Conservation (phyloP, 1,139 yeast species). For the Kodamaea suecica region DNA sequence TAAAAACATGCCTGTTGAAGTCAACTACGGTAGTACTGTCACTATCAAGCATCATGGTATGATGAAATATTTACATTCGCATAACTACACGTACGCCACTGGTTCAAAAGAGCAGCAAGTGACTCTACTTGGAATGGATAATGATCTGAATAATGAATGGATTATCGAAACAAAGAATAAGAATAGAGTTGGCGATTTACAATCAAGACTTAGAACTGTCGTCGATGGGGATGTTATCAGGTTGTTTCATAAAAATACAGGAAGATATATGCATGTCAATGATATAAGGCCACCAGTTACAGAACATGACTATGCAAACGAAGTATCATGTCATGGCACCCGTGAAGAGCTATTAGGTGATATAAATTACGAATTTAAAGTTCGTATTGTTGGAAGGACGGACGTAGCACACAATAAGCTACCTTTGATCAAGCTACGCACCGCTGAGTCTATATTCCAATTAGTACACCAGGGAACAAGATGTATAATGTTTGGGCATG, state of each 20-base stretch:
- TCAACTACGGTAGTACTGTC: conserved; percentile 63
- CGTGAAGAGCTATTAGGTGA: conserved; percentile 43
- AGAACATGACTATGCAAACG: conserved; percentile 76
- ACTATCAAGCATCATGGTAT: conserved; percentile 62
- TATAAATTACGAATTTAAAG: conserved; percentile 50
- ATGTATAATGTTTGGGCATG: conserved; percentile 64
- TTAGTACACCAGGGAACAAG: conserved; percentile 56
- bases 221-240: conserved; percentile 52
- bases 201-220: conserved; percentile 34
- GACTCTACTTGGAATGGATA: conserved; percentile 51
- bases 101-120: conserved; percentile 70
- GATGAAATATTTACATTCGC: conserved; percentile 70
- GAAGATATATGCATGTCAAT: conserved; percentile 56
- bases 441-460: conserved; percentile 56
- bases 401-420: conserved; percentile 27
- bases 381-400: conserved; percentile 33
- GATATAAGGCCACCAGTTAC: conserved; percentile 70
- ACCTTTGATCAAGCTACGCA: conserved; percentile 42
- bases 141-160: conserved; percentile 64
- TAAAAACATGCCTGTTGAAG: conserved; percentile 41
- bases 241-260: conserved; percentile 60
- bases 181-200: conserved; percentile 29
- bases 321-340: conserved; percentile 66
- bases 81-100: conserved; percentile 46
- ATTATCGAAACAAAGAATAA: conserved; percentile 49